phyloP scores from a whole-genome alignment of 1,284 basidiomycete genomes.

The Afroboletus lepidellus region DNA sequence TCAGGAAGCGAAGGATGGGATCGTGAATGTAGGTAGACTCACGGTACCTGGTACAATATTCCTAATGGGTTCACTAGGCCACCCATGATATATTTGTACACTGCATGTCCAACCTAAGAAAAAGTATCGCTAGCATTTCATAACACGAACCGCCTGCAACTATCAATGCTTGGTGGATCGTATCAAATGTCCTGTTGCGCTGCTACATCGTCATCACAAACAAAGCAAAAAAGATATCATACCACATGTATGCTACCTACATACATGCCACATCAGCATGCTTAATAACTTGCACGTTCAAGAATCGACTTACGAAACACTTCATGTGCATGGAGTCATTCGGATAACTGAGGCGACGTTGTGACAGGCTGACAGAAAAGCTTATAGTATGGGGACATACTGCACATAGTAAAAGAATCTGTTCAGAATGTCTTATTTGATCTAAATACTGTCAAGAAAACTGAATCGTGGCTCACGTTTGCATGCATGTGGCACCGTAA shows the following conservation, averaged over 20 bases:
- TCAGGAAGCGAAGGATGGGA: not conserved
- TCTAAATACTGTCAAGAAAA: not conserved
- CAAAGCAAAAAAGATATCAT: no score
- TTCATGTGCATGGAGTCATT: not conserved
- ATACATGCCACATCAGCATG: not conserved
- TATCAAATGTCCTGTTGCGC: not conserved
- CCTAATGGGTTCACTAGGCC: not conserved
- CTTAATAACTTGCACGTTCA: not conserved
- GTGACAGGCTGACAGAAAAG: not conserved
- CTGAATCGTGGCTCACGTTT: not conserved
- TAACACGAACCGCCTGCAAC: not conserved
- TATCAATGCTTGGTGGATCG: not conserved
- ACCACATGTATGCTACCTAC: not conserved
- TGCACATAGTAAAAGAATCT: not conserved
- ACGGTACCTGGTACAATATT: not conserved
- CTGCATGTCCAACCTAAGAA: not conserved
- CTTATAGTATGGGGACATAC: not conserved
- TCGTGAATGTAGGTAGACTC: not conserved
- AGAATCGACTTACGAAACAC: not conserved
- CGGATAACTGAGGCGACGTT: not conserved
- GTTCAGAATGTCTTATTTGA: not conserved
- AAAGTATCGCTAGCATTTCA: not conserved
- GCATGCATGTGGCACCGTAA: not conserved
- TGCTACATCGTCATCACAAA: not conserved
- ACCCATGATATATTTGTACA: not conserved